Evolutionary conservation across 1,139 yeast species (phyloP).

Genomic region (Blastobotrys ciferrii): DNA sequence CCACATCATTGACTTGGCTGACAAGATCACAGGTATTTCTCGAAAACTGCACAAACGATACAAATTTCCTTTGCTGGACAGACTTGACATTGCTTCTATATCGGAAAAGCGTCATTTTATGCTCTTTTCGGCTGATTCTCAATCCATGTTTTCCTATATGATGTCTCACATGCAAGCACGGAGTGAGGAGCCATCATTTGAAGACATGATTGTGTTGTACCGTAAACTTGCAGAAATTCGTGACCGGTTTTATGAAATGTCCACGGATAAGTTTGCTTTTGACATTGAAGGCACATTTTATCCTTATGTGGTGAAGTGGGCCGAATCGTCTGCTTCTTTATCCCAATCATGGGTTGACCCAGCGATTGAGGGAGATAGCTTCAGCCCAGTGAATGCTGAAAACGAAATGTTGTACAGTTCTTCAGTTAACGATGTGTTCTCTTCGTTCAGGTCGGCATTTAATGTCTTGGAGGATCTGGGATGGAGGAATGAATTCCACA

Average conservation of each 20-base stretch:
- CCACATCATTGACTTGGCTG: constrained; percentile 62
- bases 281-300: constrained; percentile 60
- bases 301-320: constrained; percentile 58
- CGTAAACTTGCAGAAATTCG: constrained; percentile 55
- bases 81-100: constrained; percentile 52
- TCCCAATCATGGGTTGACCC: constrained; percentile 51
- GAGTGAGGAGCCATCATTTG: constrained; percentile 45
- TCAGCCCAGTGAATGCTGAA: constrained; percentile 51
- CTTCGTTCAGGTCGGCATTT: constrained; percentile 58
- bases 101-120: constrained; percentile 57
- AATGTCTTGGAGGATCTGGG: constrained; percentile 51
- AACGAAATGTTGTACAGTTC: constrained; percentile 44
- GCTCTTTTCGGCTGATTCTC: constrained; percentile 63
- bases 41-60: constrained; percentile 58
- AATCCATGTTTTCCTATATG: constrained; percentile 58
- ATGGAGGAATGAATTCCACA: constrained; percentile 64
- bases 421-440: constrained; percentile 67
- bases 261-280: constrained; percentile 47
- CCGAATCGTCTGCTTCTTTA: constrained; percentile 50
- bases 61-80: constrained; percentile 59
- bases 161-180: constrained; percentile 42
- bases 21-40: constrained; percentile 52
- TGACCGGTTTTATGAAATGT: constrained; percentile 52
- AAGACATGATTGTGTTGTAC: constrained; percentile 64
- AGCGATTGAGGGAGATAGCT: constrained; percentile 55